Evolutionary conservation across 140 eudicot genomes (phyloP).

Genomic region (Anethum foeniculum): DNA sequence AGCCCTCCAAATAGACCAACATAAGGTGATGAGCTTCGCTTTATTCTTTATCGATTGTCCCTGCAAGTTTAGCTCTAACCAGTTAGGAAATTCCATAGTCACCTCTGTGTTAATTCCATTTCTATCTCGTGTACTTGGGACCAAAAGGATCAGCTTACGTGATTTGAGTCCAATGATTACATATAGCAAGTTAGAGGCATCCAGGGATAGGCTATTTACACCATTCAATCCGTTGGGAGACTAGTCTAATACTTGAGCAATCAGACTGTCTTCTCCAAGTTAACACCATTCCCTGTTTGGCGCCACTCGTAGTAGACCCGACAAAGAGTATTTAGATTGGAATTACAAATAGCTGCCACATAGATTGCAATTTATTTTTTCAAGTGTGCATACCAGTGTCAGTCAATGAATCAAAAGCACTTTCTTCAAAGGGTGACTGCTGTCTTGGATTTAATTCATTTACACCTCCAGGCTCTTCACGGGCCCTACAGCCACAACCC

Average conservation of each 20-base stretch:
- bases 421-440: conserved; percentile 34
- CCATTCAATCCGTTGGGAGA: not conserved
- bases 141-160: no score
- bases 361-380: not conserved
- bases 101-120: no score
- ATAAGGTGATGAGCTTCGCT: no score
- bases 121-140: no score
- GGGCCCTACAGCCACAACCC: conserved; percentile 41
- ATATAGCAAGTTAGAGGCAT: no score
- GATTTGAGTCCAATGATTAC: not conserved
- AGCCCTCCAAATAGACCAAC: no score
- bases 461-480: conserved; percentile 31
- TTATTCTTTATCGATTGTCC: no score
- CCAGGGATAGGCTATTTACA: no score
- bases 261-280: not conserved
- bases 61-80: no score
- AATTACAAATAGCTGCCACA: not conserved
- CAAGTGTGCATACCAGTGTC: conserved; percentile 46
- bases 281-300: not conserved
- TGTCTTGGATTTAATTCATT: conserved; percentile 42
- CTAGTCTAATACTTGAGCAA: not conserved
- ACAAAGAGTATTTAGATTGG: not conserved
- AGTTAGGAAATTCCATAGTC: no score
- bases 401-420: conserved; percentile 37
- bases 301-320: not conserved